Evolutionary conservation across 306 rosid genomes (phyloP).

Genomic region (Mimosa bimucronata): DNA sequence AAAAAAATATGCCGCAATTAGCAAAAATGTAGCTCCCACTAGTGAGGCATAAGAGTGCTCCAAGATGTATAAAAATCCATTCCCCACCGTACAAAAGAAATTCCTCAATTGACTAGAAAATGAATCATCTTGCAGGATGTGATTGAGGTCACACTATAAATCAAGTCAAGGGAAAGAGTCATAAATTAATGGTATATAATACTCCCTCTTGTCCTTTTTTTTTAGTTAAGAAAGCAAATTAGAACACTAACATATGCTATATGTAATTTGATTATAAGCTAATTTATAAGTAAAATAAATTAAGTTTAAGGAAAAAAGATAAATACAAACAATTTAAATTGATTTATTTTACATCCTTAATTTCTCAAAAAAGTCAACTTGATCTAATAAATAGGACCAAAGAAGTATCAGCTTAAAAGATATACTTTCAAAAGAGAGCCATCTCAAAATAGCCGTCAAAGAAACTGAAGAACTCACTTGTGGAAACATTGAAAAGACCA

Average conservation of each 20-base stretch:
- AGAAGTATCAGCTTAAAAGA: not conserved
- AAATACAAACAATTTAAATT: too few species aligned
- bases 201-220: too few species aligned
- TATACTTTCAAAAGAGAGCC: not conserved
- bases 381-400: too few species aligned
- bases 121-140: conserved; percentile 83
- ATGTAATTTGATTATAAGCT: too few species aligned
- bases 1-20: conserved; percentile 72
- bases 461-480: conserved; percentile 61
- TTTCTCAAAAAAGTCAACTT: too few species aligned
- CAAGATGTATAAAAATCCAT: conserved; percentile 72
- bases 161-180: conserved; percentile 35
- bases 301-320: too few species aligned
- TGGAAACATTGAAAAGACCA: conserved; percentile 95
- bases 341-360: too few species aligned
- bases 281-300: too few species aligned
- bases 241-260: too few species aligned
- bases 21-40: conserved; percentile 71
- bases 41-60: conserved; percentile 72
- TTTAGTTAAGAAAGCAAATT: too few species aligned
- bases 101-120: conserved; percentile 77
- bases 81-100: conserved; percentile 88
- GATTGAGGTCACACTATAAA: conserved; percentile 85
- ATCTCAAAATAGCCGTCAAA: conserved; percentile 23
- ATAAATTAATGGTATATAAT: conserved; percentile 37